These are phyloP conservation scores for Cladophialophora exuberans DNA, from an alignment of 2,329 filamentous ascomycete species.

Conservation along the genomic window DNA sequence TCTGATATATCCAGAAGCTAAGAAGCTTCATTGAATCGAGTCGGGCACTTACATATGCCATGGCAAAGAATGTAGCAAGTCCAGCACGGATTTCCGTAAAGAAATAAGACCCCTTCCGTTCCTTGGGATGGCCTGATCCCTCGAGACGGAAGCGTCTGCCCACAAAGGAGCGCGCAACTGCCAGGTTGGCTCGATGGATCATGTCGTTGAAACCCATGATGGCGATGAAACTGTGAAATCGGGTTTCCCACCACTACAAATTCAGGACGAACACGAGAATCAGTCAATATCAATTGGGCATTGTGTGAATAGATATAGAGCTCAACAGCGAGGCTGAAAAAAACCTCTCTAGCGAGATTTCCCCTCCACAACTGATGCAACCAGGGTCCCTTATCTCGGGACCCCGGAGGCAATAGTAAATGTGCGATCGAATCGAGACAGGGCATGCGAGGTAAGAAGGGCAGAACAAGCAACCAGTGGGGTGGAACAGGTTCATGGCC, in stretches of 20 bases:
- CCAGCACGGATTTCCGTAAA: conserved; percentile 84
- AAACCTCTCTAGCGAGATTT: too few relatives aligned
- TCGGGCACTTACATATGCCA: too few relatives aligned
- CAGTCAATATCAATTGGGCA: too few relatives aligned
- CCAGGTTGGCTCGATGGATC: conserved; percentile 56
- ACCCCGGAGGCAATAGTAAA: too few relatives aligned
- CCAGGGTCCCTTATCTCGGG: too few relatives aligned
- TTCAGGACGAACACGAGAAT: too few relatives aligned
- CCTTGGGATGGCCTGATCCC: conserved; percentile 74
- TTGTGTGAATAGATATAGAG: too few relatives aligned
- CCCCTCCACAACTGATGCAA: too few relatives aligned
- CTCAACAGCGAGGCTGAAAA: conserved; percentile 1
- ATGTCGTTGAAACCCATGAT: conserved; percentile 23
- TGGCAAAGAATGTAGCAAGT: conserved; percentile 76
- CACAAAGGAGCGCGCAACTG: conserved; percentile 66
- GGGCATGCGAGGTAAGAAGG: too few relatives aligned
- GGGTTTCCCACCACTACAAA: not conserved
- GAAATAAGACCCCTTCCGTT: conserved; percentile 76
- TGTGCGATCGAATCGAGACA: too few relatives aligned
- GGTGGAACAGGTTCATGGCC: not conserved
- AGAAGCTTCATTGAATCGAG: too few relatives aligned
- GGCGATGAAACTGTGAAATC: not conserved
- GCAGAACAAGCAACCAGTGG: not conserved
- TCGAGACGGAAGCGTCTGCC: conserved; percentile 80
- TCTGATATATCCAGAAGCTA: too few relatives aligned